A percentile compares a stretch with the other conserved stretches of the same genome.
These are phyloP conservation scores for Paspalum notatum DNA, from an alignment of 176 grass and related monocot species.

Conservation along the genomic window DNA sequence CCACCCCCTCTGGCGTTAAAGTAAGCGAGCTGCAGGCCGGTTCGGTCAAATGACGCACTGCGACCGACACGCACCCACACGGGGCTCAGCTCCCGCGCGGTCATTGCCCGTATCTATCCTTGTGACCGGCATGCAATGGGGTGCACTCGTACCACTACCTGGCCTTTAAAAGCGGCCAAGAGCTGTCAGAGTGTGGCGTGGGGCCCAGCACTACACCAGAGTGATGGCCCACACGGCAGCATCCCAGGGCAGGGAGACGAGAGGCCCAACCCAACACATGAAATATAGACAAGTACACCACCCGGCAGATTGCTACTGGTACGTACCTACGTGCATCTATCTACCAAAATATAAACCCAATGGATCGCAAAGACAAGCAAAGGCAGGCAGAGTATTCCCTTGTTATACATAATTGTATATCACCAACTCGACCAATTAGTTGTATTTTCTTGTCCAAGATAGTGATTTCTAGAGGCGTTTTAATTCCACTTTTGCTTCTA, in stretches of 20 bases:
- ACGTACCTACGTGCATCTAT: background rate
- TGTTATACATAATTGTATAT: background rate
- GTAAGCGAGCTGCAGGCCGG: background rate
- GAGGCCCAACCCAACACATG: constrained; percentile 40
- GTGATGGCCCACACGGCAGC: background rate
- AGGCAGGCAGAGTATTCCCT: background rate
- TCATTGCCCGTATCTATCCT: background rate
- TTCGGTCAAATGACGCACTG: constrained; percentile 60
- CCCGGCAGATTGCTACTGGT: background rate
- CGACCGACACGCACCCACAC: constrained; percentile 43
- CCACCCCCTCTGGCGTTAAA: no score
- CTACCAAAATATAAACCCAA: background rate
- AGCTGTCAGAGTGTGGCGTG: background rate
- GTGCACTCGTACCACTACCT: constrained; percentile 1
- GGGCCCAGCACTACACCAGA: background rate
- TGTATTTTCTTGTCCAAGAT: background rate
- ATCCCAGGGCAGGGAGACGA: background rate
- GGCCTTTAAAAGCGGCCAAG: constrained; percentile 35
- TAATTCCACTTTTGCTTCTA: background rate
- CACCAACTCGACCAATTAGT: background rate
- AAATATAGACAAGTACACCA: constrained; percentile 48
- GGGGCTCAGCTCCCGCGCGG: constrained; percentile 29
- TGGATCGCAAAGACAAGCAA: background rate
- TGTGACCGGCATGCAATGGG: constrained; percentile 29
- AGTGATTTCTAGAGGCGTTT: background rate